Percentiles rank a stretch among this genome's conserved stretches.
phyloP scores from a whole-genome alignment of 2,329 filamentous ascomycete genomes.

The Microsporum audouinii region DNA sequence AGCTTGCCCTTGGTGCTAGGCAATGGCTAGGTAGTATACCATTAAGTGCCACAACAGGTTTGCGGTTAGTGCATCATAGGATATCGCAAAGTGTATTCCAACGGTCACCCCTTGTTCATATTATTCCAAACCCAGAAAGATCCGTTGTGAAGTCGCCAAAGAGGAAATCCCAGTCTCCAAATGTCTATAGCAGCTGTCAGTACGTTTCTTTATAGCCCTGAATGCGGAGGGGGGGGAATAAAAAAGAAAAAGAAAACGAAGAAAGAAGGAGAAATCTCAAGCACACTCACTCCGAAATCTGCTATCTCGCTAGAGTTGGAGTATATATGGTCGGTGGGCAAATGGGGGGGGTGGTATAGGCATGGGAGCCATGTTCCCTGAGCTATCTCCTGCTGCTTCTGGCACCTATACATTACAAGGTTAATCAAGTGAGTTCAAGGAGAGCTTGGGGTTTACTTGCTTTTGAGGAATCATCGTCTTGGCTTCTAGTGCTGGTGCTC shows the following conservation, averaged over 20 bases:
- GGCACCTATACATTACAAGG: background rate
- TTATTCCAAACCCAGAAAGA: background rate
- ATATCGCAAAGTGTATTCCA: background rate
- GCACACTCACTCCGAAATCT: conserved; percentile 9
- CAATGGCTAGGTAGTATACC: too few species aligned
- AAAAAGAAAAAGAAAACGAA: too few species aligned
- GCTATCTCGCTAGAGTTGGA: background rate
- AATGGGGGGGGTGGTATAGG: background rate
- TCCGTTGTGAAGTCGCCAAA: conserved; percentile 9
- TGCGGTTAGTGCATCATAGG: background rate
- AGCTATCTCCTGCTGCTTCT: background rate
- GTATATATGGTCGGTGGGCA: background rate
- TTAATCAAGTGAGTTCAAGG: background rate
- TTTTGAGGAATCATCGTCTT: background rate
- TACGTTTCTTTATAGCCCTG: background rate
- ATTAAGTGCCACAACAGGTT: background rate
- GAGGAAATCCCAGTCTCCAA: conserved; percentile 13
- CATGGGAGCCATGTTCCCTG: background rate
- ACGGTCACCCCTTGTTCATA: background rate
- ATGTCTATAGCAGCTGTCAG: conserved; percentile 4
- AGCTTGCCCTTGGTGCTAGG: too few species aligned
- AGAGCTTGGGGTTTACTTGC: background rate
- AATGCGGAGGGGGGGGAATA: too few species aligned
- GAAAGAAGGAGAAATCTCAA: background rate
- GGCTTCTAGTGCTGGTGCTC: conserved; percentile 16